phyloP scores from a whole-genome alignment of 2,329 filamentous ascomycete genomes.

The Aspergillus clavatus region DNA sequence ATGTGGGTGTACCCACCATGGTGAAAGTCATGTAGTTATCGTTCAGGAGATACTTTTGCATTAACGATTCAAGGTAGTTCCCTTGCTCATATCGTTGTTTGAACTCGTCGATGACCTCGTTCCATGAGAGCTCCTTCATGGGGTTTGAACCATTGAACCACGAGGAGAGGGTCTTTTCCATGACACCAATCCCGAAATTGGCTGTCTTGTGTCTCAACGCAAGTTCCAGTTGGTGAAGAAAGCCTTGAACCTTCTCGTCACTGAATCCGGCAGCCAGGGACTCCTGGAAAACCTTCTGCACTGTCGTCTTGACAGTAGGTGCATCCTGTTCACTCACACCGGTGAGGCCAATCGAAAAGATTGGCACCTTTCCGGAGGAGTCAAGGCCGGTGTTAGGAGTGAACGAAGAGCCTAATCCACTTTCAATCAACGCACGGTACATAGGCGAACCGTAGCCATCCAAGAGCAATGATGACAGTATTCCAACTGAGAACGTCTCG shows the following conservation, averaged over 20 bases:
- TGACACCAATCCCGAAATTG: constrained; percentile 84
- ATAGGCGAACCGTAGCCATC: constrained; percentile 94
- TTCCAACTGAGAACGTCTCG: constrained; percentile 79
- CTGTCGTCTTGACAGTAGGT: constrained; percentile 66
- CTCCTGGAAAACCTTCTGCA: constrained; percentile 67
- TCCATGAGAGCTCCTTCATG: constrained; percentile 87
- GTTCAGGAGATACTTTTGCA: constrained; percentile 87
- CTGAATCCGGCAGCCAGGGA: constrained; percentile 76
- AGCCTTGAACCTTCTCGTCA: constrained; percentile 82
- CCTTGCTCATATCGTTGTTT: constrained; percentile 69
- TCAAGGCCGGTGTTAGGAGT: constrained; percentile 94
- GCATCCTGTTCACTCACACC: constrained; percentile 82
- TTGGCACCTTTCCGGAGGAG: constrained; percentile 66
- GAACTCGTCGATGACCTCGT: constrained; percentile 79
- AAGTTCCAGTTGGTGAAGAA: constrained; percentile 91
- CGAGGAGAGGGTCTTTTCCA: constrained; percentile 80
- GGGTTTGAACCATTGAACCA: constrained; percentile 97
- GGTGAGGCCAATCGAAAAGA: constrained; percentile 86
- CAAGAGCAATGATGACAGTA: constrained; percentile 78
- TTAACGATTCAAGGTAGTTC: constrained; percentile 74
- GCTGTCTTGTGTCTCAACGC: constrained; percentile 93
- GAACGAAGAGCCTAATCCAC: constrained; percentile 85
- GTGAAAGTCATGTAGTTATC: constrained; percentile 86
- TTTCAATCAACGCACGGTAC: constrained; percentile 83
- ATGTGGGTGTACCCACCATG: constrained; percentile 79